Conservation (phyloP, 306 rosid species). For the Ceratonia siliqua region DNA sequence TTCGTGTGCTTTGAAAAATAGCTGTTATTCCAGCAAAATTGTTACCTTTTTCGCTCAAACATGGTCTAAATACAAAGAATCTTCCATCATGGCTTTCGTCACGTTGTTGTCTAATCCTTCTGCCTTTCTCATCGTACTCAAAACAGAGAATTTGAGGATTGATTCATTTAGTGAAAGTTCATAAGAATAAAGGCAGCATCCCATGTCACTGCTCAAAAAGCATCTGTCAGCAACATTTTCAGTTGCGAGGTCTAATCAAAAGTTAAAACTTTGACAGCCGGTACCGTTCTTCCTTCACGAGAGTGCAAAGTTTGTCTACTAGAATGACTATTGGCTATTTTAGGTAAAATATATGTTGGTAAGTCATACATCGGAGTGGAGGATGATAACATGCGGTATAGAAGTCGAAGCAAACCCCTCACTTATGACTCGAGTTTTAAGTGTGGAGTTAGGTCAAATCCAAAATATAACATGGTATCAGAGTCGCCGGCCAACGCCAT, state of each 20-base stretch:
- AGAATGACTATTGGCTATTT: background rate
- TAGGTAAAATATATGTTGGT: no score
- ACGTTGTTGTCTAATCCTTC: background rate
- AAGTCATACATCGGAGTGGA: no score
- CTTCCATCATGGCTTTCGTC: background rate
- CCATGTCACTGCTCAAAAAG: background rate
- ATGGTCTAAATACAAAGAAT: background rate
- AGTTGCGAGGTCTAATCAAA: background rate
- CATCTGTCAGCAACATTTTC: conserved; percentile 8
- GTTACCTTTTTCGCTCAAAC: background rate
- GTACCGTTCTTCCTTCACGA: background rate
- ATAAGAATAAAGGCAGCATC: conserved; percentile 12
- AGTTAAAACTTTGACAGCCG: background rate
- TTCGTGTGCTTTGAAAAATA: background rate
- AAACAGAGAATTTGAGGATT: background rate
- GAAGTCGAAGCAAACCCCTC: no score
- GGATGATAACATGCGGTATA: no score
- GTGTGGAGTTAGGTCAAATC: no score
- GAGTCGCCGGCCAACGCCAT: no score
- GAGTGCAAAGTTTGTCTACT: background rate
- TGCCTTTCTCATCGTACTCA: background rate
- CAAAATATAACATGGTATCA: no score
- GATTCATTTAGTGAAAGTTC: background rate
- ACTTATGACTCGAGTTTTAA: no score
- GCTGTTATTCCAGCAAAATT: background rate